Conservation (phyloP, 768 basidiomycete species). For the Phylloporus rhodoxanthus region DNA sequence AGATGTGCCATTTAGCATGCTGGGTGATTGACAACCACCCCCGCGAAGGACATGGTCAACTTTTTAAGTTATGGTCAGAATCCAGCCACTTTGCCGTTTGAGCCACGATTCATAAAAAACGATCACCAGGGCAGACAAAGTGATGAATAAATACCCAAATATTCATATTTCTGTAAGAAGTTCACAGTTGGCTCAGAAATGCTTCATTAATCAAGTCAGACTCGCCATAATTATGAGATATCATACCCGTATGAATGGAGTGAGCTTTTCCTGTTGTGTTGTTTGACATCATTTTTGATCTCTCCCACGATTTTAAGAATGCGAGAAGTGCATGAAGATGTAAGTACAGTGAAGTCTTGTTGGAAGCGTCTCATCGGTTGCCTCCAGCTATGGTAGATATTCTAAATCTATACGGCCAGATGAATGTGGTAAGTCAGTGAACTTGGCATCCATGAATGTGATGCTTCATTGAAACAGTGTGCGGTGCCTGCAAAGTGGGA, state of each 20-base stretch:
- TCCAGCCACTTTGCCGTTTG: not conserved
- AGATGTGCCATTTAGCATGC: conserved; percentile 88
- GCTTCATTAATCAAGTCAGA: conserved; percentile 35
- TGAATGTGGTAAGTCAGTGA: conserved; percentile 47
- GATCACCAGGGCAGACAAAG: conserved; percentile 50
- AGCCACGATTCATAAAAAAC: not conserved
- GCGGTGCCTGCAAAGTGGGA: conserved; percentile 60
- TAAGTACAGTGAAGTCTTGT: conserved; percentile 26
- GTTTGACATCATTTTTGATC: not conserved
- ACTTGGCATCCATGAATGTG: not conserved
- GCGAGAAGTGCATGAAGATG: conserved; percentile 58
- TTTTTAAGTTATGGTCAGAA: conserved; percentile 67
- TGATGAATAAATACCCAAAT: conserved; percentile 63
- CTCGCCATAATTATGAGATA: conserved; percentile 71
- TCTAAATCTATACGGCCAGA: conserved; percentile 67
- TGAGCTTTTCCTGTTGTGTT: conserved; percentile 30
- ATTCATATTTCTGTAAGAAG: conserved; percentile 64
- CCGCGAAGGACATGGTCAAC: conserved; percentile 65
- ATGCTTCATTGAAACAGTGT: conserved; percentile 38
- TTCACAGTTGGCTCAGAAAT: conserved; percentile 3
- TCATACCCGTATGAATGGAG: conserved; percentile 69
- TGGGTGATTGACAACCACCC: conserved; percentile 74
- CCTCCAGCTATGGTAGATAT: conserved; percentile 61
- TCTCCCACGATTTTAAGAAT: conserved; percentile 39
- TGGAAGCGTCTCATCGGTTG: conserved; percentile 3